Conservation (phyloP, 495 filamentous ascomycete species). For the Hypoxylon perforatum region DNA sequence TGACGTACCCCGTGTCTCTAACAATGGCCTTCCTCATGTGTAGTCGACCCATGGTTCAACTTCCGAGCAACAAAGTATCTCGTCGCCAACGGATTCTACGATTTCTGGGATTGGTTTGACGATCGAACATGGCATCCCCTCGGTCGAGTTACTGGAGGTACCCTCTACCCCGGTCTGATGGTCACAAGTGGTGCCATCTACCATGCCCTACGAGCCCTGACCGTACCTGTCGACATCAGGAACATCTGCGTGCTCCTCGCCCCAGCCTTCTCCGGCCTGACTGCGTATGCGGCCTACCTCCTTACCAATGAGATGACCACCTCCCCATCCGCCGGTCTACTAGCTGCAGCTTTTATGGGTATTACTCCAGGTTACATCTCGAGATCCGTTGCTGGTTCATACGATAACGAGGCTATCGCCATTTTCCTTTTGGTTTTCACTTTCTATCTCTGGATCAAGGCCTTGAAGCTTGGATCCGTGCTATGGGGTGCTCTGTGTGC, state of each 20-base stretch:
- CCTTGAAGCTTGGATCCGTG: slow-evolving; percentile 92
- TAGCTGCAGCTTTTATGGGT: slow-evolving; percentile 96
- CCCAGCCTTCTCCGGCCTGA: slow-evolving; percentile 94
- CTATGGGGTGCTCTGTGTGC: slow-evolving; percentile 96
- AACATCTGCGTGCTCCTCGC: slow-evolving; percentile 98
- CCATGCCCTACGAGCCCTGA: slow-evolving; percentile 89
- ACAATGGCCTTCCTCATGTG: slow-evolving; percentile 43
- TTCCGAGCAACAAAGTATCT: slow-evolving; percentile 99
- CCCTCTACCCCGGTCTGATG: slow-evolving; percentile 98
- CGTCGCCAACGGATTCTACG: slow-evolving; percentile 95
- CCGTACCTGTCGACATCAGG: slow-evolving; percentile 96
- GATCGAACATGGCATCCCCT: slow-evolving; percentile 99
- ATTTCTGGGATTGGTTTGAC: slow-evolving; percentile 99
- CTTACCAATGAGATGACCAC: slow-evolving; percentile 96
- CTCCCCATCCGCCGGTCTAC: slow-evolving; percentile 91
- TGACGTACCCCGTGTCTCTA: slow-evolving; percentile 18
- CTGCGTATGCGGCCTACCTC: slow-evolving; percentile 92
- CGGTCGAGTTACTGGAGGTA: slow-evolving; percentile 97
- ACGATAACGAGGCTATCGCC: slow-evolving; percentile 99
- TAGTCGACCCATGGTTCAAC: slow-evolving; percentile 99
- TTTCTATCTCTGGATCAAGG: slow-evolving; percentile 99
- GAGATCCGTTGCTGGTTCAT: slow-evolving; percentile 95
- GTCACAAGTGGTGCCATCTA: slow-evolving; percentile 98
- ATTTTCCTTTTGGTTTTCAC: slow-evolving; percentile 99
- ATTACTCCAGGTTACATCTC: slow-evolving; percentile 98